Evolutionary conservation across 257 asterid genomes (phyloP).

Genomic region (Solanum pennellii): DNA sequence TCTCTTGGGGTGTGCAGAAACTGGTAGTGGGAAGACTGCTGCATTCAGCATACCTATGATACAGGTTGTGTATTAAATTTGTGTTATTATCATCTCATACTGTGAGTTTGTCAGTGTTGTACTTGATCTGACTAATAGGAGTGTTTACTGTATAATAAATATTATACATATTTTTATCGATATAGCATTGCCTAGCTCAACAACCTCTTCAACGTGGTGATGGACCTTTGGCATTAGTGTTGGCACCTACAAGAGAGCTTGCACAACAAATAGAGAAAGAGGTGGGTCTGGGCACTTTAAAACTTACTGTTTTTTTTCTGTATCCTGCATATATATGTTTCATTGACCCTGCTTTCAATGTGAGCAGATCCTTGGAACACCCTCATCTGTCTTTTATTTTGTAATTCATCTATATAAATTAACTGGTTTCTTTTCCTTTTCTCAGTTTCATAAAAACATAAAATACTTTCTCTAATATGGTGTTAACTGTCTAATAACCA

Average conservation of each 20-base stretch:
- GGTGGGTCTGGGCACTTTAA: slow-evolving; percentile 24
- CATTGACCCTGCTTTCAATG: not conserved
- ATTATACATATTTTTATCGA: not conserved
- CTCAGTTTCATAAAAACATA: not conserved
- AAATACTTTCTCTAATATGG: not conserved
- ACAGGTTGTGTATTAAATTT: slow-evolving; percentile 38
- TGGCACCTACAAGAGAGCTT: slow-evolving; percentile 92
- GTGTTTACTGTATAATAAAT: not conserved
- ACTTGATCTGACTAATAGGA: not conserved
- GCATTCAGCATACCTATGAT: slow-evolving; percentile 84
- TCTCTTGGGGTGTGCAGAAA: slow-evolving; percentile 90
- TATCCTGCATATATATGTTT: not conserved
- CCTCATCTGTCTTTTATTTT: not conserved
- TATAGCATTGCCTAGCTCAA: slow-evolving; percentile 78
- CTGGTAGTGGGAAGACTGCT: slow-evolving; percentile 90
- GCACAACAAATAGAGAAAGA: slow-evolving; percentile 94
- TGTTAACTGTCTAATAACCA: not conserved
- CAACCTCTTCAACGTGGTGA: slow-evolving; percentile 73
- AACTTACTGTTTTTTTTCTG: not conserved
- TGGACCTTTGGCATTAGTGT: slow-evolving; percentile 83
- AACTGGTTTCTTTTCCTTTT: not conserved
- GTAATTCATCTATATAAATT: not conserved
- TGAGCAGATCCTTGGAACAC: not conserved
- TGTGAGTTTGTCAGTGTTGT: not conserved
- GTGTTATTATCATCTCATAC: not conserved